These are phyloP conservation scores for Botrytis sinoallii DNA, from an alignment of 2,329 filamentous ascomycete species.

Conservation along the genomic window DNA sequence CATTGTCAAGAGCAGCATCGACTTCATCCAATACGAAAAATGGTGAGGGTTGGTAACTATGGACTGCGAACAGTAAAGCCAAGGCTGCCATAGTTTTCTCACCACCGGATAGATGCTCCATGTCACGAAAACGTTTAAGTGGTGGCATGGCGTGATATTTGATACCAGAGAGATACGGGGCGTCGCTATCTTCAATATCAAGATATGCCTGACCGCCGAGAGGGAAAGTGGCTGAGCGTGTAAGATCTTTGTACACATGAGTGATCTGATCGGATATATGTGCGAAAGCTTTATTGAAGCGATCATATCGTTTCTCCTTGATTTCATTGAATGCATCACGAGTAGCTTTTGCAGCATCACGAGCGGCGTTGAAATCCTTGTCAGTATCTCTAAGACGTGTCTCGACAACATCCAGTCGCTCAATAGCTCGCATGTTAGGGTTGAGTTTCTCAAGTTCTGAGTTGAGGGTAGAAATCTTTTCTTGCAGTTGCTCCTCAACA, in stretches of 20 bases:
- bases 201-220: conserved; percentile 88
- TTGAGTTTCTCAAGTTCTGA: conserved; percentile 88
- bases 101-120: conserved; percentile 95
- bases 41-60: conserved; percentile 90
- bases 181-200: conserved; percentile 89
- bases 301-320: conserved; percentile 77
- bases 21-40: conserved; percentile 99
- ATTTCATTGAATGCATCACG: conserved; percentile 81
- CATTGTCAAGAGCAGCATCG: conserved; percentile 95
- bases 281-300: conserved; percentile 92
- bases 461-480: conserved; percentile 71
- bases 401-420: conserved; percentile 84
- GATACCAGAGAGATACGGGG: conserved; percentile 91
- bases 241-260: conserved; percentile 92
- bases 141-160: conserved; percentile 99
- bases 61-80: conserved; percentile 93
- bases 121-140: conserved; percentile 95
- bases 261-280: conserved; percentile 96
- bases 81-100: conserved; percentile 99
- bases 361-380: conserved; percentile 83
- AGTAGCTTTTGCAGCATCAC: conserved; percentile 67
- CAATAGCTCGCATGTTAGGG: conserved; percentile 93
- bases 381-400: conserved; percentile 79
- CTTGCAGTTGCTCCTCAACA: conserved; percentile 71
- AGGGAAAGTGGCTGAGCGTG: conserved; percentile 83